phyloP scores from a whole-genome alignment of 1,284 basidiomycete species.

The Malassezia arunalokei region DNA sequence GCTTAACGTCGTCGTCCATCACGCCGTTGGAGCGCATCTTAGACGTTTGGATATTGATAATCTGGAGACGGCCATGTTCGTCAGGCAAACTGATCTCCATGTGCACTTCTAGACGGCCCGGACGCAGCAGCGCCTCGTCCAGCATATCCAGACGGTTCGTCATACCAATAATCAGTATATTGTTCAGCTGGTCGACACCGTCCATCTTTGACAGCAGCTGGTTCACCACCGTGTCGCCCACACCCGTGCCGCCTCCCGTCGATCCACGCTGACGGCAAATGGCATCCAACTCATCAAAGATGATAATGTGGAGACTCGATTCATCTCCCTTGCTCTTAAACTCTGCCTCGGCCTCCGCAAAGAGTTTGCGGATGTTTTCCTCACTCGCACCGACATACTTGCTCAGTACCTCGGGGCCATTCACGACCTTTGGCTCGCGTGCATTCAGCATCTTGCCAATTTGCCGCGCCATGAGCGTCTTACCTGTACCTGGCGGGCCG shows the following conservation, averaged over 20 bases:
- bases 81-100: slow-evolving; percentile 98
- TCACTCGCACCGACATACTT: slow-evolving; percentile 97
- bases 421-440: slow-evolving; percentile 93
- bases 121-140: slow-evolving; percentile 90
- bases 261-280: slow-evolving; percentile 87
- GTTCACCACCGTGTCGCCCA: slow-evolving; percentile 96
- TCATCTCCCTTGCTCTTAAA: slow-evolving; percentile 98
- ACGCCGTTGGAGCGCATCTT: slow-evolving; percentile 88
- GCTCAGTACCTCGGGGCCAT: slow-evolving; percentile 93
- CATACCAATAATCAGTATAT: slow-evolving; percentile 99
- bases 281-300: slow-evolving; percentile 96
- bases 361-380: slow-evolving; percentile 95
- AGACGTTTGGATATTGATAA: slow-evolving; percentile 83
- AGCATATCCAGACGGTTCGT: slow-evolving; percentile 99
- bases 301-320: slow-evolving; percentile 95
- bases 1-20: slow-evolving; percentile 76
- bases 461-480: slow-evolving; percentile 94
- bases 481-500: slow-evolving; percentile 95
- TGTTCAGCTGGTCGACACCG: slow-evolving; percentile 97
- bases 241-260: slow-evolving; percentile 65
- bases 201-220: slow-evolving; percentile 99
- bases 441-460: slow-evolving; percentile 99
- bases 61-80: slow-evolving; percentile 81
- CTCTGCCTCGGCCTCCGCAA: slow-evolving; percentile 96
- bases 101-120: slow-evolving; percentile 98